Evolutionary conservation across 2,329 filamentous ascomycete genomes (phyloP).

Genomic region (Talaromyces sp.): DNA sequence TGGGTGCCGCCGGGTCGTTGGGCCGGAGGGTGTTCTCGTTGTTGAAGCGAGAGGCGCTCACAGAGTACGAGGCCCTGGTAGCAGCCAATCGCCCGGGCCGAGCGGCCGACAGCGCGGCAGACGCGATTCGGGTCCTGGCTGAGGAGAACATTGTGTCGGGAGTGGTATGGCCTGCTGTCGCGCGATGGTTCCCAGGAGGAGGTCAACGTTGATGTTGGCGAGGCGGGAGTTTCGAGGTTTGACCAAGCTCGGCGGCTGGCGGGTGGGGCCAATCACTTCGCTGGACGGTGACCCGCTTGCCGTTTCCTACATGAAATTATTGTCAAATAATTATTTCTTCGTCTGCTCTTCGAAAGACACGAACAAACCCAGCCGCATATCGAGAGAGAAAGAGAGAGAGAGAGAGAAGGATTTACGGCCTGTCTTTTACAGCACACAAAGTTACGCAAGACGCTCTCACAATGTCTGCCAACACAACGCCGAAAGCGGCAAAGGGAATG

Average conservation of each 20-base stretch:
- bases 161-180: neutral
- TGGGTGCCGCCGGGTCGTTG: constrained; percentile 54
- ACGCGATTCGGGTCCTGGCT: constrained; percentile 36
- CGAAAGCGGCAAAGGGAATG: constrained; percentile 64
- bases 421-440: neutral
- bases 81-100: constrained; percentile 18
- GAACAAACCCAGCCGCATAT: neutral
- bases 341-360: neutral
- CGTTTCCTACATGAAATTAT: constrained; percentile 17
- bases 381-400: too few species aligned
- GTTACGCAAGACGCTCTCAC: constrained; percentile 4
- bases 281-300: constrained; percentile 16
- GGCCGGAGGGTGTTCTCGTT: constrained; percentile 40
- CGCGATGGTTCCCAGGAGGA: constrained; percentile 4
- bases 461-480: constrained; percentile 38
- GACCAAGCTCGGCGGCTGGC: constrained; percentile 20
- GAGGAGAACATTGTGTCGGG: constrained; percentile 41
- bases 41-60: constrained; percentile 34
- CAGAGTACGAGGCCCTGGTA: constrained; percentile 39
- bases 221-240: constrained; percentile 29
- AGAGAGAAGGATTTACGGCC: too few species aligned
- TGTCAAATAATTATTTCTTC: constrained; percentile 1
- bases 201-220: constrained; percentile 13
- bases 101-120: constrained; percentile 38
- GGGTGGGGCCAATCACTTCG: constrained; percentile 21